A percentile compares a stretch with the other conserved stretches of the same genome.
Evolutionary conservation across 495 filamentous ascomycete genomes (phyloP).

Genomic region (Durotheca rogersii): DNA sequence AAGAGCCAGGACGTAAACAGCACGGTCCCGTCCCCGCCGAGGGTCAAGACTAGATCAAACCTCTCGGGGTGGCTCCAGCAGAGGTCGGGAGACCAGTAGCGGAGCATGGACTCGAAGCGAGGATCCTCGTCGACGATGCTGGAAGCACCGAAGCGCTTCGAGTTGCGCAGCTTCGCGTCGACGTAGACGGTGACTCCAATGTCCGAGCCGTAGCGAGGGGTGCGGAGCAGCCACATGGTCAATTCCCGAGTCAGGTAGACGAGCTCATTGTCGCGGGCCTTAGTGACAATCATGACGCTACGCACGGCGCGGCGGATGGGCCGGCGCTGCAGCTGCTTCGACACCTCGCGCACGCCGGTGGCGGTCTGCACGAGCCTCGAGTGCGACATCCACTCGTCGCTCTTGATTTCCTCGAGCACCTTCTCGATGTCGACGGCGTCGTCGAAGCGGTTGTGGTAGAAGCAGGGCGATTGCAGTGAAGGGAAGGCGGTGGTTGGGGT

Average conservation of each 20-base stretch:
- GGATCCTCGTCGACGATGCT: constrained; percentile 69
- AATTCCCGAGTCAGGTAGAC: constrained; percentile 84
- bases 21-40: constrained; percentile 91
- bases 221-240: constrained; percentile 79
- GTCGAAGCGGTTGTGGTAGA: constrained; percentile 95
- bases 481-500: constrained; percentile 64
- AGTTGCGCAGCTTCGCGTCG: constrained; percentile 82
- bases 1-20: constrained; percentile 93
- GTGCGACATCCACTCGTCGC: constrained; percentile 88
- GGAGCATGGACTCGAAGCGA: constrained; percentile 73
- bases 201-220: constrained; percentile 77
- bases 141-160: constrained; percentile 80
- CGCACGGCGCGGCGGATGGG: constrained; percentile 84
- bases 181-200: constrained; percentile 90
- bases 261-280: constrained; percentile 87
- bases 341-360: constrained; percentile 89
- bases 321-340: constrained; percentile 84
- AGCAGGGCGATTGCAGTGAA: constrained; percentile 84
- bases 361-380: constrained; percentile 92
- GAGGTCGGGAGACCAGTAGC: constrained; percentile 92
- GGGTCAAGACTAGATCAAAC: constrained; percentile 88
- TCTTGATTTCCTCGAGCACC: constrained; percentile 89
- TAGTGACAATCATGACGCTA: constrained; percentile 96
- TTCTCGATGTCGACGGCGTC: constrained; percentile 93
- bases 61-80: constrained; percentile 88